Evolutionary conservation across 495 filamentous ascomycete genomes (phyloP).

Genomic region (Trichodelitschia bisporula): DNA sequence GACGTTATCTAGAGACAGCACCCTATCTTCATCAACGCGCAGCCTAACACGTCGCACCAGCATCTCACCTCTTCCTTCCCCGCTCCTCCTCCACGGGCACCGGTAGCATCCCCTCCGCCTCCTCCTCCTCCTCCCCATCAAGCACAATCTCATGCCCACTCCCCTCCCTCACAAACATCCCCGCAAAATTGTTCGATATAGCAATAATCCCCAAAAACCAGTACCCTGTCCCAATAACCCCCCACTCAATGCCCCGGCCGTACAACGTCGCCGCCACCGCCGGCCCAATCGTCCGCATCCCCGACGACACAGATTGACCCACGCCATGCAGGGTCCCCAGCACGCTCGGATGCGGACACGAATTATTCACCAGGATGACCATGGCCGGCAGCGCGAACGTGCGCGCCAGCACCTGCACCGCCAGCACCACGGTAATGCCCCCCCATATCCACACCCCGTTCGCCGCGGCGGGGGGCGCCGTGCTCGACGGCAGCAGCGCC

Average conservation of each 20-base stretch:
- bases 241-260: constrained; percentile 35
- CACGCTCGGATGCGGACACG: constrained; percentile 31
- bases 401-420: constrained; percentile 41
- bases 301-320: constrained; percentile 34
- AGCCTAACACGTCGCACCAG: too few relatives aligned
- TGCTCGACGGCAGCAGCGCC: constrained; percentile 25
- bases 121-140: too few relatives aligned
- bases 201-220: too few relatives aligned
- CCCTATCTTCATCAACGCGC: too few relatives aligned
- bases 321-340: constrained; percentile 48
- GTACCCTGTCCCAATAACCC: constrained; percentile 44
- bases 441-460: constrained; percentile 35
- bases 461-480: constrained; percentile 19
- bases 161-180: too few relatives aligned
- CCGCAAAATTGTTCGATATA: too few relatives aligned
- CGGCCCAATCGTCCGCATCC: constrained; percentile 39
- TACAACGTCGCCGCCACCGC: constrained; percentile 37
- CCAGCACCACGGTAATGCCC: constrained; percentile 35
- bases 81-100: too few relatives aligned
- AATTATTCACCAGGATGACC: constrained; percentile 46
- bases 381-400: constrained; percentile 46
- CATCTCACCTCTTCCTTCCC: too few relatives aligned
- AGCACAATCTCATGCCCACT: too few relatives aligned
- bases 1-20: too few relatives aligned
- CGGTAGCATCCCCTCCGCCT: too few relatives aligned